phyloP scores from a whole-genome alignment of 352 stramenopile genomes.

The Thalassiosira ordinaria region DNA sequence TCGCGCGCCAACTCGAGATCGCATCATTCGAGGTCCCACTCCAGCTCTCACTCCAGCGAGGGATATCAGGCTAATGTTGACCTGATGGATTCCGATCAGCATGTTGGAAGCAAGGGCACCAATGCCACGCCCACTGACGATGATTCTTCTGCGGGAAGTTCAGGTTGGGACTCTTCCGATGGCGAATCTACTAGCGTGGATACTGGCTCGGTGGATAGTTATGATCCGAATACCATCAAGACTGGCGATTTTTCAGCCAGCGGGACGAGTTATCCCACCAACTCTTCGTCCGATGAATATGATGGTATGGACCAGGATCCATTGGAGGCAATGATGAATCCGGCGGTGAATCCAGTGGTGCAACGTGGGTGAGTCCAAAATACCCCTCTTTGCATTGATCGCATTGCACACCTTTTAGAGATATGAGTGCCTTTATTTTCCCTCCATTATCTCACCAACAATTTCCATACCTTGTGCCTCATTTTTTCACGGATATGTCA shows the following conservation, averaged over 20 bases:
- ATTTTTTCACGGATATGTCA: no score
- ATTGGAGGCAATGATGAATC: slow-evolving; percentile 23
- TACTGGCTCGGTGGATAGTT: slow-evolving; percentile 38
- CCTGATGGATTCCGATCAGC: background rate
- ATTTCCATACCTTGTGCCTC: no score
- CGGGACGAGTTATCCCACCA: background rate
- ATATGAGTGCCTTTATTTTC: no score
- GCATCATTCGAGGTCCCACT: no score
- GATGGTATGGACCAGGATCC: slow-evolving; percentile 12
- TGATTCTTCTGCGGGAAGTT: slow-evolving; percentile 49
- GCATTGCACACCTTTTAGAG: no score
- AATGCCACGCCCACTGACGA: slow-evolving; percentile 21
- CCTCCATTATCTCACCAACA: no score
- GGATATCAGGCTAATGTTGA: background rate
- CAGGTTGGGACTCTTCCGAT: slow-evolving; percentile 45
- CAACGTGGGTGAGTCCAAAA: slow-evolving; percentile 37
- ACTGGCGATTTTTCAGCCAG: slow-evolving; percentile 15
- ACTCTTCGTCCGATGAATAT: slow-evolving; percentile 5
- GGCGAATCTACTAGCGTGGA: slow-evolving; percentile 36
- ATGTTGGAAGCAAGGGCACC: background rate
- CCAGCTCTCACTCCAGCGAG: background rate
- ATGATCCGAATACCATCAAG: slow-evolving; percentile 32
- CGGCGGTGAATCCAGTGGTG: slow-evolving; percentile 40
- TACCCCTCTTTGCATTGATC: no score
- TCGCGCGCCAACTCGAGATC: background rate